Conservation (phyloP, 495 filamentous ascomycete genomes). For the Daldinia grandis region DNA sequence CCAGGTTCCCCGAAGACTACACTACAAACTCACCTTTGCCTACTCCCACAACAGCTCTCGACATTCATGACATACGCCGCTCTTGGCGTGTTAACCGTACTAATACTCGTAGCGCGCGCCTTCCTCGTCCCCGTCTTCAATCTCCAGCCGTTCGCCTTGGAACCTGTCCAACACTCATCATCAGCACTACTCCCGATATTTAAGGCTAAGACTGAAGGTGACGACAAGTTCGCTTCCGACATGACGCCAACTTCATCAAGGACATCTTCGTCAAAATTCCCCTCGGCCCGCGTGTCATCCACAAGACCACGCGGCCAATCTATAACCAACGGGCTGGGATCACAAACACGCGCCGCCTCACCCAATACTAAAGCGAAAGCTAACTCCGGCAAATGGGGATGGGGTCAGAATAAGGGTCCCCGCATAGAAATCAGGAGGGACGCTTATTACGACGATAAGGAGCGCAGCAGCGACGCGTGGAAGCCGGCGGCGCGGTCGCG, state of each 20-base stretch:
- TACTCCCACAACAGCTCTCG: slow-evolving; percentile 85
- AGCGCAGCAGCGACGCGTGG: slow-evolving; percentile 42
- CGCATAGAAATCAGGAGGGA: slow-evolving; percentile 55
- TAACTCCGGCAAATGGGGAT: slow-evolving; percentile 52
- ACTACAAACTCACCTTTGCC: slow-evolving; percentile 86
- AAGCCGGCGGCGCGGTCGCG: slow-evolving; percentile 15
- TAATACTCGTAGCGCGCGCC: slow-evolving; percentile 67
- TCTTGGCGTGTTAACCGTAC: slow-evolving; percentile 67
- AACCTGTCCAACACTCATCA: slow-evolving; percentile 33
- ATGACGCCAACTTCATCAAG: slow-evolving; percentile 23
- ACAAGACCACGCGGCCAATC: slow-evolving; percentile 37
- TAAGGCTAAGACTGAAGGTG: slow-evolving; percentile 58
- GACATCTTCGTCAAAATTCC: slow-evolving; percentile 43
- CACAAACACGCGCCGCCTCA: slow-evolving; percentile 20
- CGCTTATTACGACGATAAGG: slow-evolving; percentile 48
- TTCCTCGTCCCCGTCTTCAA: slow-evolving; percentile 61
- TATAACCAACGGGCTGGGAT: slow-evolving; percentile 23
- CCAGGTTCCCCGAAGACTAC: slow-evolving; percentile 59
- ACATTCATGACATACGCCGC: slow-evolving; percentile 81
- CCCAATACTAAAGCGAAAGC: slow-evolving; percentile 22
- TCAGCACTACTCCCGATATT: slow-evolving; percentile 53
- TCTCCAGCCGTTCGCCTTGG: slow-evolving; percentile 56
- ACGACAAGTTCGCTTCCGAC: slow-evolving; percentile 47
- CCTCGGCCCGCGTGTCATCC: slow-evolving; percentile 35
- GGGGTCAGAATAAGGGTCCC: slow-evolving; percentile 45